Evolutionary conservation across 2,329 filamentous ascomycete genomes (phyloP), one percentile per base, ranked within the genome.

Genomic region (Didymella exigua): DNA sequence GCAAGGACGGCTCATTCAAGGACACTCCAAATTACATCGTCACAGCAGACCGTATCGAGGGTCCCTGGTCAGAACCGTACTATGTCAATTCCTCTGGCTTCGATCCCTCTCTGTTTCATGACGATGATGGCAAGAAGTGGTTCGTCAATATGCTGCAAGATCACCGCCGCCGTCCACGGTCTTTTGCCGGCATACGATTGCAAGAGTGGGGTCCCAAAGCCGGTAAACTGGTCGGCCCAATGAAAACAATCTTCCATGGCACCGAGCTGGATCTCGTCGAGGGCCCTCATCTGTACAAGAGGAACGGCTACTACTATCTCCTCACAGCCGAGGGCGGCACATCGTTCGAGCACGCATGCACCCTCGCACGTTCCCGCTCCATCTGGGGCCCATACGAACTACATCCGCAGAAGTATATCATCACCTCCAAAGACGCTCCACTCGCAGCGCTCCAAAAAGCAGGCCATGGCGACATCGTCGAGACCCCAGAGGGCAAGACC

Each of bases 1-100:
- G 85, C 59, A 87, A 87, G 67, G 86, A 88, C 61, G 86, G 85
- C 11, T 83, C 81, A 2, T 87, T 86, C 78, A 86, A 86, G 68
- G 85, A 87, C 62, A 79, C 83, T 1, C 85, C 82, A 60, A 88
- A 87, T 43, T 88, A 87, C 66, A 86, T 88, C 54, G 81, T 88
- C 48, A 81, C 78, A 11, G 65, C 71, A 10, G 62, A 68, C 0
- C 61, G 74, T 5, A 83, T 87, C 48, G 78, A 82, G 31, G 85
- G 85, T 0, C 84, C 84, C 0, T 87, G 85, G 85, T 85, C 83
- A 0, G 84, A 87, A 44, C 84, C 85, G 0, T 67, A 84, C 6
- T 84, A 83, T 62, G 76, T 79, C 65, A 87, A 86, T 65, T 84
- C 82, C 0, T 86, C 83, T 0, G 85, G 84, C 1, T 87, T 88